Base-by-base conservation (phyloP, 1,284 basidiomycete genomes). In the Pyrrhoderma lamaoense region DNA sequence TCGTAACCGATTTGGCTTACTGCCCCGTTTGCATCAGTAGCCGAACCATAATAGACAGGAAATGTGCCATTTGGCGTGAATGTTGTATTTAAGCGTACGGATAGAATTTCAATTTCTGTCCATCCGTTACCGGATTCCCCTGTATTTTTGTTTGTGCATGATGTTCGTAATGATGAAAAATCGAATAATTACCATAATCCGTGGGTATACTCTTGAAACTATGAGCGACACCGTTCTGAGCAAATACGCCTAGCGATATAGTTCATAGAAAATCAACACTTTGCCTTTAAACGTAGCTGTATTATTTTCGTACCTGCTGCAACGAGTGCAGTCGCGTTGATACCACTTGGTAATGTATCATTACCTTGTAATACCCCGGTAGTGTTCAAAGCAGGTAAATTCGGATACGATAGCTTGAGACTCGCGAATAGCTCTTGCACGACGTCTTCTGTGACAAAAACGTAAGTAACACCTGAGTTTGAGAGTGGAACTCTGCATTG, bases 361-460 rank as follows among this genome's bases (percentile, higher is more conserved):
- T 59, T 60, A 1, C 36, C n/a, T 14, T 35, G 45, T 31, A 64
- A 42, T 9, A 59, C 57, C 16, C 40, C 42, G 9, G 53, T 58
- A 25, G 55, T 42, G 21, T 51, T 45, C 18, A 25, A 19, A 8
- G 56, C 51, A 1, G 70, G 67, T 13, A 69, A 58, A 36, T 62
- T 57, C 56, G 64, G 60, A 3, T 56, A 54, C 42, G 69, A 66
- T 3, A 59, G 58, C 3, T 58, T 53, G 11, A 51, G 34, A 5
- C 45, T 44, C n/a, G 27, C 43, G 46, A 71, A 71, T 18, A 74
- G 56, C 0, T 51, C 54, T 8, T 55, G 57, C 8, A 73, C 52
- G 2, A 64, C 59, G 42, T 61, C 57, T 7, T 62, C 61, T 8
- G 70, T 68, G 3, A 66, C 62, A 51, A 69, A 70, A 18, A 70